Evolutionary conservation across 306 rosid species (phyloP).

Genomic region (Amphicarpaea edgeworthii): DNA sequence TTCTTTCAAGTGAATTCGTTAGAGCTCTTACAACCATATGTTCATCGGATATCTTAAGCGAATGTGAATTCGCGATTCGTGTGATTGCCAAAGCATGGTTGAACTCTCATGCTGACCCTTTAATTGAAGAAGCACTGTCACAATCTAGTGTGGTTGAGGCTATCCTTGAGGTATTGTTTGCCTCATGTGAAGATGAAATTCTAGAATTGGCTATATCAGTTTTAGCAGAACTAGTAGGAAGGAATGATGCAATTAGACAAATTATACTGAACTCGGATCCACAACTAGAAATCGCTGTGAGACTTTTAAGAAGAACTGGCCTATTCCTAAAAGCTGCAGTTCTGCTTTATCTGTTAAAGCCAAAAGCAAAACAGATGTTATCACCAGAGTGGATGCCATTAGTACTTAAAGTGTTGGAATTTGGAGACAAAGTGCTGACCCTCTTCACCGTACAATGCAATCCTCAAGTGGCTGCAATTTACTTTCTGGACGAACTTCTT

Average conservation of each 20-base stretch:
- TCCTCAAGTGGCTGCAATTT: conserved; percentile 71
- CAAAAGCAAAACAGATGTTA: conserved; percentile 72
- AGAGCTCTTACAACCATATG: conserved; percentile 58
- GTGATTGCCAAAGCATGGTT: conserved; percentile 70
- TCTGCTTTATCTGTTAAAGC: conserved; percentile 67
- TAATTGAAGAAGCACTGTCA: conserved; percentile 59
- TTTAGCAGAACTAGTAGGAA: conserved; percentile 62
- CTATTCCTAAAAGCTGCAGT: conserved; percentile 77
- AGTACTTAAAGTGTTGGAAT: conserved; percentile 69
- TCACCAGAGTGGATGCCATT: conserved; percentile 74
- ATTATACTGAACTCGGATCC: conserved; percentile 67
- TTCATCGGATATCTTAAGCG: conserved; percentile 60
- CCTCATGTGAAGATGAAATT: conserved; percentile 69
- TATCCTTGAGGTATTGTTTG: conserved; percentile 67
- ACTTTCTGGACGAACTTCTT: conserved; percentile 71
- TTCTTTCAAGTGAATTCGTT: conserved; percentile 56
- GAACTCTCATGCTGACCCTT: conserved; percentile 57
- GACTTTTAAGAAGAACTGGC: conserved; percentile 62
- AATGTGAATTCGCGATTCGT: conserved; percentile 65
- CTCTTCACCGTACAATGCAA: conserved; percentile 67
- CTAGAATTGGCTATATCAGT: conserved; percentile 66
- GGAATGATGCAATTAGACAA: conserved; percentile 46
- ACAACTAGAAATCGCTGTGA: conserved; percentile 64
- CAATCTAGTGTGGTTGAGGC: conserved; percentile 64
- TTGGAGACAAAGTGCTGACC: conserved; percentile 66